These are phyloP conservation scores for Tetracladium setigerum DNA, from an alignment of 495 filamentous ascomycete species.

Conservation along the genomic window DNA sequence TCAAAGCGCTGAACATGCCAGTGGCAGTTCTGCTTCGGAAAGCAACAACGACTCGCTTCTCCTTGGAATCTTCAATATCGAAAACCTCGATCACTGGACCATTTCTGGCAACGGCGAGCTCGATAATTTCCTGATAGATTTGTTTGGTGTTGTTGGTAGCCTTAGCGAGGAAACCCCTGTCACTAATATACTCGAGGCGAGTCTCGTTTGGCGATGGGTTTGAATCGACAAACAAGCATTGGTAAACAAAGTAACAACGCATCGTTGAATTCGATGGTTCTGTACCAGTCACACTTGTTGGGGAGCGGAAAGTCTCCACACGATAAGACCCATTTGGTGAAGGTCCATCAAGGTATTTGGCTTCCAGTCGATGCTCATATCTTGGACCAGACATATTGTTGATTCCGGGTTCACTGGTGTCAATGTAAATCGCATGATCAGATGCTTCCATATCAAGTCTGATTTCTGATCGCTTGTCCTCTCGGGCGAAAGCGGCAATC, in stretches of 20 bases:
- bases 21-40: conserved; percentile 89
- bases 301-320: conserved; percentile 94
- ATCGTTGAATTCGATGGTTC: conserved; percentile 62
- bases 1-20: conserved; percentile 90
- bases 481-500: conserved; percentile 86
- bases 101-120: conserved; percentile 68
- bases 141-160: conserved; percentile 91
- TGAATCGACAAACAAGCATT: conserved; percentile 75
- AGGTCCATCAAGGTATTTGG: conserved; percentile 78
- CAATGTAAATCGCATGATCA: conserved; percentile 97
- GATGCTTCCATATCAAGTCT: conserved; percentile 87
- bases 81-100: conserved; percentile 97
- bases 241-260: conserved; percentile 97
- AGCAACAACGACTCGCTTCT: conserved; percentile 89
- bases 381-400: conserved; percentile 66
- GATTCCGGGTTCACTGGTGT: conserved; percentile 85
- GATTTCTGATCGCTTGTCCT: conserved; percentile 91
- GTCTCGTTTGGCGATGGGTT: conserved; percentile 74
- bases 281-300: conserved; percentile 50
- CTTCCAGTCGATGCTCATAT: conserved; percentile 89
- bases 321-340: conserved; percentile 64
- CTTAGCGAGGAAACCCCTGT: conserved; percentile 91
- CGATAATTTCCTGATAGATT: conserved; percentile 89
- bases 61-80: conserved; percentile 82
- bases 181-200: conserved; percentile 82